Conservation (phyloP, 805 yeast genomes). For the Wickerhamomyces rabaulensis region DNA sequence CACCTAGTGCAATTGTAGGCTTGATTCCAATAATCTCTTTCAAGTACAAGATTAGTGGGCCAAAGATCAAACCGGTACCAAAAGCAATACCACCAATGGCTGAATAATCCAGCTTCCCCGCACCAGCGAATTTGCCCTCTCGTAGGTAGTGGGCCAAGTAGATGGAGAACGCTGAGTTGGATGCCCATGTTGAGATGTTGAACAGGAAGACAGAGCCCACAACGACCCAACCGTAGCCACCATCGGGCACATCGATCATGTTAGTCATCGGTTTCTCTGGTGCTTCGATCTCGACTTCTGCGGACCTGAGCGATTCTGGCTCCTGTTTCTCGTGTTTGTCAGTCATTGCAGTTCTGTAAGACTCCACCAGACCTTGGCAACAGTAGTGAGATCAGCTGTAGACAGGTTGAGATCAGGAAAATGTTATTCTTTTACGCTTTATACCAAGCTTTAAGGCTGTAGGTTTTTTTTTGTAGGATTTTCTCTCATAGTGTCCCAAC, state of each 20-base stretch:
- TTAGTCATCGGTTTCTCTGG: background rate
- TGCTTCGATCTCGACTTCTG: background rate
- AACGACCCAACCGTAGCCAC: constrained; percentile 25
- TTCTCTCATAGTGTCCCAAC: too few species aligned
- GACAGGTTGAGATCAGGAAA: too few species aligned
- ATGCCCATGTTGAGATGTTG: constrained; percentile 25
- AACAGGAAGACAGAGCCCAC: constrained; percentile 18
- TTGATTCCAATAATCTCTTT: constrained; percentile 41
- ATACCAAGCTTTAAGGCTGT: too few species aligned
- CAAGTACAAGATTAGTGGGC: constrained; percentile 47
- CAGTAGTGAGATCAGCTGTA: too few species aligned
- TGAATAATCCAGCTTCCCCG: constrained; percentile 53
- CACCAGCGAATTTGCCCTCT: constrained; percentile 43
- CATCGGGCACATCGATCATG: constrained; percentile 22
- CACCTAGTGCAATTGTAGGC: constrained; percentile 42
- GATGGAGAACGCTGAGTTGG: constrained; percentile 19
- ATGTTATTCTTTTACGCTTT: too few species aligned
- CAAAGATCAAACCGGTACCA: constrained; percentile 40
- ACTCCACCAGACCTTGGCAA: too few species aligned
- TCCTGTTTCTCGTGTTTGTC: background rate
- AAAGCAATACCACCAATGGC: constrained; percentile 63
- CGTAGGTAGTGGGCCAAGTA: constrained; percentile 53
- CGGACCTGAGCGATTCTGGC: background rate
- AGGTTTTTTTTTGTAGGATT: too few species aligned
- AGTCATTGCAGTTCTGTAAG: background rate